Conservation (phyloP, 768 basidiomycete species). For the Rhizopogon sp. region DNA sequence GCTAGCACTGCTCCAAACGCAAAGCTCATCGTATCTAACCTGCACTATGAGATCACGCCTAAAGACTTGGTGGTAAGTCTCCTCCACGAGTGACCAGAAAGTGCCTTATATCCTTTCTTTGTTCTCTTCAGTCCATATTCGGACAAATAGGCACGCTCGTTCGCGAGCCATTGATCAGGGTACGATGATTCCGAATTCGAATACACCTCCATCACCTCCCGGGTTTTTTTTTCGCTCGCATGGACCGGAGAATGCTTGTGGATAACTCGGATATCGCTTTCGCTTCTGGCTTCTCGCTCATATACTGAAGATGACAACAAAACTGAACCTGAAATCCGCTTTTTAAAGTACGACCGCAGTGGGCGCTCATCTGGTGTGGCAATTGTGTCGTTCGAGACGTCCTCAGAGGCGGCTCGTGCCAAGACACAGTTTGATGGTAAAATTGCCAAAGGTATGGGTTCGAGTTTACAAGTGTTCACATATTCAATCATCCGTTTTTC, state of each 20-base stretch:
- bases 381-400: constrained; percentile 72
- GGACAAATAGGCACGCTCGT: constrained; percentile 89
- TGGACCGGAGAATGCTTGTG: constrained; percentile 22
- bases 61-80: constrained; percentile 81
- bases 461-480: neutral
- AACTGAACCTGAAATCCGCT: constrained; percentile 53
- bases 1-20: constrained; percentile 30
- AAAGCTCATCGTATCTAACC: constrained; percentile 74
- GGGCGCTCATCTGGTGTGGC: constrained; percentile 87
- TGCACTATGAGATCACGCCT: constrained; percentile 89
- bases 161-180: constrained; percentile 91
- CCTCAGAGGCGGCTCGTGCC: constrained; percentile 74
- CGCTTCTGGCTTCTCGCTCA: constrained; percentile 36
- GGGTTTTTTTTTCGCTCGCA: constrained; percentile 22
- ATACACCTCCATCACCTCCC: constrained; percentile 26
- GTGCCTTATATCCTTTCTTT: constrained; percentile 2
- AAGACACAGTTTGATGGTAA: constrained; percentile 84
- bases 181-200: constrained; percentile 61
- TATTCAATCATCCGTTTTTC: neutral
- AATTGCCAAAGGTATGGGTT: constrained; percentile 70
- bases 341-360: constrained; percentile 88
- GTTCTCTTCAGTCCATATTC: constrained; percentile 66
- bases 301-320: constrained; percentile 32
- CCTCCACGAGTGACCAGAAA: neutral
- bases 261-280: constrained; percentile 30